These are phyloP conservation scores for Nakazawaea ernobii DNA, from an alignment of 805 yeast genomes.

Conservation along the genomic window DNA sequence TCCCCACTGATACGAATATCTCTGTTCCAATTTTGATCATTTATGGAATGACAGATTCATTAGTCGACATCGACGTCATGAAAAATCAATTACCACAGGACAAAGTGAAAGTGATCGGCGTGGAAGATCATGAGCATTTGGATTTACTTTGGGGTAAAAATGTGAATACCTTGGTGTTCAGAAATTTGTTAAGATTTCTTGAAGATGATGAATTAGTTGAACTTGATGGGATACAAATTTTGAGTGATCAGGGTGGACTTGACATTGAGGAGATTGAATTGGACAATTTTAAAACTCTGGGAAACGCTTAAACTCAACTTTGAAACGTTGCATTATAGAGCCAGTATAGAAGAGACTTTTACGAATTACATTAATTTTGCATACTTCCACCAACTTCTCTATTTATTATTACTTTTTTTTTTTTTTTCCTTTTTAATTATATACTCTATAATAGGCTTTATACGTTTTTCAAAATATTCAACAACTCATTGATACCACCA, in stretches of 20 bases:
- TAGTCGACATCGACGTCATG: slow-evolving; percentile 83
- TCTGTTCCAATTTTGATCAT: slow-evolving; percentile 68
- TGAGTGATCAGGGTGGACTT: background rate
- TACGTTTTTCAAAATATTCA: slow-evolving; percentile 37
- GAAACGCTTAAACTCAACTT: background rate
- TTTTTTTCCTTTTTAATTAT: no score
- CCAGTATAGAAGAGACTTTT: no score
- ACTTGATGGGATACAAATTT: slow-evolving; percentile 1
- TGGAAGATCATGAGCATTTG: slow-evolving; percentile 75
- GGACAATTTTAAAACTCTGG: slow-evolving; percentile 1
- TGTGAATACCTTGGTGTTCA: slow-evolving; percentile 43
- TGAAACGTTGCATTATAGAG: no score
- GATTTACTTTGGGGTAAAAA: slow-evolving; percentile 91
- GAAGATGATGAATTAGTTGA: slow-evolving; percentile 26
- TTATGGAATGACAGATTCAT: slow-evolving; percentile 75
- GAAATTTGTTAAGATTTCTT: slow-evolving; percentile 33
- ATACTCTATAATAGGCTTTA: background rate
- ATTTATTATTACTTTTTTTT: no score
- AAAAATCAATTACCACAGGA: slow-evolving; percentile 1
- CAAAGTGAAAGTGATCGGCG: slow-evolving; percentile 34
- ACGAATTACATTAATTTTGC: no score
- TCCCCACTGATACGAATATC: slow-evolving; percentile 62
- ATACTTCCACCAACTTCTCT: no score
- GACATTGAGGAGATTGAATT: background rate
- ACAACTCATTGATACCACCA: slow-evolving; percentile 64